These are phyloP conservation scores for Candida coquimbonensis DNA, from an alignment of 805 yeast genomes.

Conservation along the genomic window DNA sequence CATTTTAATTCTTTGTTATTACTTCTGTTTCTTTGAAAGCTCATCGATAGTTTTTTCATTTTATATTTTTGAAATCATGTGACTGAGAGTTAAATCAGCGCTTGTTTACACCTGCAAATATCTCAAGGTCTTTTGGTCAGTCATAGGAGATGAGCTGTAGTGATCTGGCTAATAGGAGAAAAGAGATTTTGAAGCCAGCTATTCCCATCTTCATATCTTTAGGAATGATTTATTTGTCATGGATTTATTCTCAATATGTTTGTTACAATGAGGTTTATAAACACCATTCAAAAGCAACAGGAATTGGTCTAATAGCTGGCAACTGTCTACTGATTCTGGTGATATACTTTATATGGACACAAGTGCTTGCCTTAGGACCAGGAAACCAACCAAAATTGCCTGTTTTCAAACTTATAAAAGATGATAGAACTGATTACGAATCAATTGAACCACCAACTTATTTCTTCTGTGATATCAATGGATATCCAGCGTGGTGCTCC, in stretches of 20 bases:
- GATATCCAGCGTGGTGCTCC: slow-evolving; percentile 74
- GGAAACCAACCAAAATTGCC: slow-evolving; percentile 41
- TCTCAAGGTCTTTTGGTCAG: no score
- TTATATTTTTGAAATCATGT: background rate
- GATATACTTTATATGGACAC: slow-evolving; percentile 36
- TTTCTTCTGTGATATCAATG: slow-evolving; percentile 64
- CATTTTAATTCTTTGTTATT: slow-evolving; percentile 37
- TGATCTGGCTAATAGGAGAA: background rate
- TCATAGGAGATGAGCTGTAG: background rate
- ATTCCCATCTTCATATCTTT: slow-evolving; percentile 9
- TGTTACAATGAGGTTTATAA: slow-evolving; percentile 24
- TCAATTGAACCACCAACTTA: slow-evolving; percentile 43
- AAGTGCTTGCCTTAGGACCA: slow-evolving; percentile 46
- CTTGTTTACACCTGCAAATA: no score
- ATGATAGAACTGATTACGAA: slow-evolving; percentile 16
- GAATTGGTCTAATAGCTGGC: slow-evolving; percentile 28
- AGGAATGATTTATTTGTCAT: slow-evolving; percentile 15
- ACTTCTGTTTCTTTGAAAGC: background rate
- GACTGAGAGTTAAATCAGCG: background rate
- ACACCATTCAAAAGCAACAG: slow-evolving; percentile 22
- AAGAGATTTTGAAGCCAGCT: background rate
- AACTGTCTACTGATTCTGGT: slow-evolving; percentile 22
- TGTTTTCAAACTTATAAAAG: slow-evolving; percentile 23
- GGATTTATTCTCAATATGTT: slow-evolving; percentile 21
- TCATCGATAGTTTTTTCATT: background rate